phyloP scores from a whole-genome alignment of 164 flowering plant genomes.

The Tetracentron sinense region DNA sequence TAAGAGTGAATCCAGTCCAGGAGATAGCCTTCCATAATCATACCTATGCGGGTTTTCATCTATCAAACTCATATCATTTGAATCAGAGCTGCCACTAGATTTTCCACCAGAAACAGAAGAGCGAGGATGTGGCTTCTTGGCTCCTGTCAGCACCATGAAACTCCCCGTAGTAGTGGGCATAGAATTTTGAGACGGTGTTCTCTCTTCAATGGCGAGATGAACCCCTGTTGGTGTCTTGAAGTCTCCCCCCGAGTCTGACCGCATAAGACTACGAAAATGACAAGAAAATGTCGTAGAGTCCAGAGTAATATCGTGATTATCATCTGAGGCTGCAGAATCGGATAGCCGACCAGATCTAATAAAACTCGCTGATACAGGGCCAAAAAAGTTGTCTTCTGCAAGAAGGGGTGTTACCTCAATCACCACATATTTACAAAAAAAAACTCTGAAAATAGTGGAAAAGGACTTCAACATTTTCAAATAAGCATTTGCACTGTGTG shows the following conservation, averaged over 20 bases:
- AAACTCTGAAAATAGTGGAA: neutral
- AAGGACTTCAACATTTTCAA: neutral
- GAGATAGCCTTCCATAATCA: constrained; percentile 70
- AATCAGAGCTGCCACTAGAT: constrained; percentile 33
- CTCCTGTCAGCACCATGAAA: constrained; percentile 55
- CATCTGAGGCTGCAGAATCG: constrained; percentile 64
- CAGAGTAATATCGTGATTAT: constrained; percentile 69
- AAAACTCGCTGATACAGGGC: constrained; percentile 82
- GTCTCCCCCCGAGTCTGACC: constrained; percentile 50
- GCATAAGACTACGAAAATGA: constrained; percentile 77
- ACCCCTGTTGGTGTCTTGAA: constrained; percentile 51
- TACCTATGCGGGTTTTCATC: constrained; percentile 47
- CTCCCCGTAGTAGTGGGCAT: constrained; percentile 35
- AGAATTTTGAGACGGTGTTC: constrained; percentile 37
- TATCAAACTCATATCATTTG: constrained; percentile 80
- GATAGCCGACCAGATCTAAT: constrained; percentile 66
- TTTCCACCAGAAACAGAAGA: constrained; percentile 24
- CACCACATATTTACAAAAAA: neutral
- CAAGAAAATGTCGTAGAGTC: constrained; percentile 90
- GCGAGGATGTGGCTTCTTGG: constrained; percentile 28
- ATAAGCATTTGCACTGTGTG: no score
- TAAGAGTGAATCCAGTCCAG: constrained; percentile 52
- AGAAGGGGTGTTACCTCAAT: constrained; percentile 4
- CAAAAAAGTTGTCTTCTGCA: constrained; percentile 76
- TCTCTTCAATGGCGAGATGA: constrained; percentile 41